Conservation (phyloP, 2,329 filamentous ascomycete species). For the Boeremia lycopersici region DNA sequence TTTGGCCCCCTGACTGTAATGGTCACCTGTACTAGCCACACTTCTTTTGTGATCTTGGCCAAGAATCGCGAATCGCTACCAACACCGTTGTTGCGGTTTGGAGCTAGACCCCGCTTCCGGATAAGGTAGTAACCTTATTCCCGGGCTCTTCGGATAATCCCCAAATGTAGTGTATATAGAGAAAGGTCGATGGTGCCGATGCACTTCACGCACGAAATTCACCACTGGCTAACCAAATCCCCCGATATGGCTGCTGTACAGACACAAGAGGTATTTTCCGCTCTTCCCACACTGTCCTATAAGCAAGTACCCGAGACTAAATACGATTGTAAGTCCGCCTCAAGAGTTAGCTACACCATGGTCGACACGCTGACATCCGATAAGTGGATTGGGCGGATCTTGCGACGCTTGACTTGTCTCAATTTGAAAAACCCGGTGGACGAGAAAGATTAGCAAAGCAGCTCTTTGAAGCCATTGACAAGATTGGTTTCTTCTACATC, state of each 20-base stretch:
- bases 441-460: conserved; percentile 61
- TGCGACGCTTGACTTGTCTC: conserved; percentile 24
- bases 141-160: background rate
- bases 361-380: background rate
- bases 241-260: conserved; percentile 4
- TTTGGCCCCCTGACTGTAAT: too few species aligned
- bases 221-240: background rate
- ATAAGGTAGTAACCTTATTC: background rate
- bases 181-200: background rate
- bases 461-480: conserved; percentile 58
- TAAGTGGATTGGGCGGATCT: conserved; percentile 21
- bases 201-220: background rate
- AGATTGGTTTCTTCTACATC: conserved; percentile 26
- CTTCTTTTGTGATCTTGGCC: conserved; percentile 20
- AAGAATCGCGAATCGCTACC: conserved; percentile 21
- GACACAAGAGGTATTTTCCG: background rate
- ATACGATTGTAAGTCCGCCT: background rate
- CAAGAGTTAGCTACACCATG: background rate
- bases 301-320: conserved; percentile 3
- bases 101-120: conserved; percentile 1
- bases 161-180: background rate
- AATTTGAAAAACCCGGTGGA: conserved; percentile 60
- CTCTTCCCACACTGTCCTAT: background rate
- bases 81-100: background rate
- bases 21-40: too few species aligned